phyloP scores from a whole-genome alignment of 2,329 filamentous ascomycete species.

The Oidium heveae region DNA sequence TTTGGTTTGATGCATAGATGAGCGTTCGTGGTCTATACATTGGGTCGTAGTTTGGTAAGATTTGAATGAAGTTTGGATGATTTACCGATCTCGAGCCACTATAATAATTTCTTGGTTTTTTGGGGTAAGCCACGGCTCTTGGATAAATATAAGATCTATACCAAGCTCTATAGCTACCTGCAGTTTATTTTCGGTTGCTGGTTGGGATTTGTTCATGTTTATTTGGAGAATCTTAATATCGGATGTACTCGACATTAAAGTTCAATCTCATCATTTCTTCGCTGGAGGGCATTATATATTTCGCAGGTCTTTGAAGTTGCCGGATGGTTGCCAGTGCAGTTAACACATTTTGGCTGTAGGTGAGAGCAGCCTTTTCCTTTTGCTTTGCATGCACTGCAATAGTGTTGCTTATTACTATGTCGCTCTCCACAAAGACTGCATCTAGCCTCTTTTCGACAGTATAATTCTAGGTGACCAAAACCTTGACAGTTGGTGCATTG shows the following conservation, averaged over 20 bases:
- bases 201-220: background rate
- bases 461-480: background rate
- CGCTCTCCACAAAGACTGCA: background rate
- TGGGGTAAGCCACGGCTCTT: background rate
- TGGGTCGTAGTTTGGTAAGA: background rate
- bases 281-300: background rate
- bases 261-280: background rate
- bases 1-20: background rate
- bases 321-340: background rate
- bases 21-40: background rate
- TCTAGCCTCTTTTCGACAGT: too few species aligned
- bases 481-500: conserved; percentile 1
- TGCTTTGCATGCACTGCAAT: background rate
- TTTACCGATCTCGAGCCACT: background rate
- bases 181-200: background rate
- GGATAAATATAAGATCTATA: background rate
- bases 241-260: background rate
- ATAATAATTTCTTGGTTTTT: background rate
- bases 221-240: background rate
- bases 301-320: background rate
- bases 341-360: background rate
- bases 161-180: background rate
- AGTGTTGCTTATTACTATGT: background rate
- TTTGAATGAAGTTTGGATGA: background rate
- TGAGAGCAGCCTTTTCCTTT: background rate